Evolutionary conservation across 148 eudicot genomes (phyloP).

Genomic region (Camellia sinensis): DNA sequence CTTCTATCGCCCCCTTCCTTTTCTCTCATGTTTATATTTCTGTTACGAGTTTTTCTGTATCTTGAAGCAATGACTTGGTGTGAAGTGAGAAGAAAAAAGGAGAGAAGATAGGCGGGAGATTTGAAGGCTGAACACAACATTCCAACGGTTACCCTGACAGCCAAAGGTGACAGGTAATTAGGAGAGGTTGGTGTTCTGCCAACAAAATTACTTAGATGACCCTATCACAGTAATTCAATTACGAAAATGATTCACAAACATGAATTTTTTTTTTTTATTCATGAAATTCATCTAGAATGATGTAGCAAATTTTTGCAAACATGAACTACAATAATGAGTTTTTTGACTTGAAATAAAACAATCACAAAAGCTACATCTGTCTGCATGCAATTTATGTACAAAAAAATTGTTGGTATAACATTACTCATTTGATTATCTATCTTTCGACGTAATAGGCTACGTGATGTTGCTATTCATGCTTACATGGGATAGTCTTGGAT

Average conservation of each 20-base stretch:
- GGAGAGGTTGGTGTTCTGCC: neutral
- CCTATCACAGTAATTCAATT: neutral
- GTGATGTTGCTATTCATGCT: neutral
- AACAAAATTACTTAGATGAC: constrained; percentile 2
- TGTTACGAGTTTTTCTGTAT: constrained; percentile 29
- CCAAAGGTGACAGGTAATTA: constrained; percentile 6
- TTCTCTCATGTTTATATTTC: constrained; percentile 18
- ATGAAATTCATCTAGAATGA: too few species aligned
- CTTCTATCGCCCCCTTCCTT: neutral
- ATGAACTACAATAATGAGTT: too few species aligned
- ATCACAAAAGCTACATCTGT: too few species aligned
- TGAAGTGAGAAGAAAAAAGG: constrained; percentile 1
- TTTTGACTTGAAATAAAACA: too few species aligned
- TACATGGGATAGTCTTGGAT: neutral
- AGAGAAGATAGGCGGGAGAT: constrained; percentile 14
- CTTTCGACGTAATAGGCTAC: too few species aligned
- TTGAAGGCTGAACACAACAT: constrained; percentile 20
- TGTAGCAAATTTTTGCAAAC: too few species aligned
- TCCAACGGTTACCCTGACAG: constrained; percentile 15
- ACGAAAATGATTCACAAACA: too few species aligned
- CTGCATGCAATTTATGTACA: too few species aligned
- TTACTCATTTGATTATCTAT: neutral
- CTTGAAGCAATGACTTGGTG: constrained; percentile 53
- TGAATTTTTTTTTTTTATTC: too few species aligned
- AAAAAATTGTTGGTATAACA: too few species aligned